Evolutionary conservation across 352 stramenopile species (phyloP).

Genomic region (Globisporangium lucens): DNA sequence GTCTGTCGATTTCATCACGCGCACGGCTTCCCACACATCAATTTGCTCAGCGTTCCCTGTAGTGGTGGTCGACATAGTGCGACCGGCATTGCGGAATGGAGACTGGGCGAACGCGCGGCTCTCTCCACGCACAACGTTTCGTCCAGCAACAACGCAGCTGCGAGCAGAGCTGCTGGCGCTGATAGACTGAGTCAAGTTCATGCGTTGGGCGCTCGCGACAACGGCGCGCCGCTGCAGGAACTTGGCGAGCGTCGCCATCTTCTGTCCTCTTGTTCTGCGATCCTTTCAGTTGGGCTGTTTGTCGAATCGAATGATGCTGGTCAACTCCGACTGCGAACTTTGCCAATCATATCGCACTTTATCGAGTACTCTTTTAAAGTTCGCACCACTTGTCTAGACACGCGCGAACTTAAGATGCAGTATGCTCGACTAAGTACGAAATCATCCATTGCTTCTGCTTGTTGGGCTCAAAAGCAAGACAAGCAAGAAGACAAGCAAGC

Average conservation of each 20-base stretch:
- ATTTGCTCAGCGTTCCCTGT: neutral
- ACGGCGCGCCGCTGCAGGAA: conserved; percentile 9
- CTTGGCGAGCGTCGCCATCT: conserved; percentile 9
- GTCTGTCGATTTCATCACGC: conserved; percentile 35
- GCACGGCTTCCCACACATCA: conserved; percentile 25
- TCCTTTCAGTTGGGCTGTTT: neutral
- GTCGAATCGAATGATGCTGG: neutral
- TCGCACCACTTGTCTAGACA: neutral
- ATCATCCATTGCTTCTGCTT: neutral
- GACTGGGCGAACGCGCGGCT: neutral
- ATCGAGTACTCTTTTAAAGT: neutral
- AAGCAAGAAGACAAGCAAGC: neutral
- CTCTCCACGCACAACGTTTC: neutral
- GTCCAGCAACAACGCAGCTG: neutral
- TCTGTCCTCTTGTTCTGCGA: conserved; percentile 1
- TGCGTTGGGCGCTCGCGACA: neutral
- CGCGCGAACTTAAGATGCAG: neutral
- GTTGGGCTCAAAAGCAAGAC: neutral
- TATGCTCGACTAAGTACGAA: neutral
- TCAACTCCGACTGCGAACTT: neutral
- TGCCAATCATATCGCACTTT: neutral
- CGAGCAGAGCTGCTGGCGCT: neutral
- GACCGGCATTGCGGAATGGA: neutral
- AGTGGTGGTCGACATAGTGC: conserved; percentile 1
- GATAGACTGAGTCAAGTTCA: neutral